Evolutionary conservation across 2,329 filamentous ascomycete genomes (phyloP).

Genomic region (Botrytis fragariae): DNA sequence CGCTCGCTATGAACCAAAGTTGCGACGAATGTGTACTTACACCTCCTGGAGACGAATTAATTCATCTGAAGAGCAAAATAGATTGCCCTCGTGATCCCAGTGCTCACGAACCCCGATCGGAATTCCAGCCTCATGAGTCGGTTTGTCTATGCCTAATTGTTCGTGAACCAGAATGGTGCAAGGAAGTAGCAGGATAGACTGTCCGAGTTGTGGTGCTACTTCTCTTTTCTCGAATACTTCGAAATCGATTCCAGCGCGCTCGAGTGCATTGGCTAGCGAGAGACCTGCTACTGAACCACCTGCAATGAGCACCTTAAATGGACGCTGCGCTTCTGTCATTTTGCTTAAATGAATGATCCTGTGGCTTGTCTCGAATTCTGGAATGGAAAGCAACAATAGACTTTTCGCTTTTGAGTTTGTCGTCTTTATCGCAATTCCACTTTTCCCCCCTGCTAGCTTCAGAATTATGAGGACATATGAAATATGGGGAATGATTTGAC

Average conservation of each 20-base stretch:
- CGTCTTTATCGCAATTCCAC: not conserved
- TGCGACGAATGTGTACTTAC: not conserved
- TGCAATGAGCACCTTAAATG: slow-evolving; percentile 29
- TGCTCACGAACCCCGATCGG: slow-evolving; percentile 5
- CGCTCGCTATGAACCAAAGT: not conserved
- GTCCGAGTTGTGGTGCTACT: slow-evolving; percentile 28
- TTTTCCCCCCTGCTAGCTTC: not conserved
- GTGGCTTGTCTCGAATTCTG: not conserved
- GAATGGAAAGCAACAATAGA: not conserved
- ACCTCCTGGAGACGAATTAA: slow-evolving; percentile 15
- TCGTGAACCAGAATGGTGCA: slow-evolving; percentile 48
- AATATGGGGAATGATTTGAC: not conserved
- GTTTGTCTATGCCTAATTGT: slow-evolving; percentile 41
- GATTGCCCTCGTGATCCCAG: slow-evolving; percentile 10
- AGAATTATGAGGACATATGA: not conserved
- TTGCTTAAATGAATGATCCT: not conserved
- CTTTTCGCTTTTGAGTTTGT: not conserved
- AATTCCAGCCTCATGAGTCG: slow-evolving; percentile 15
- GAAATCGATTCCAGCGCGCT: slow-evolving; percentile 27
- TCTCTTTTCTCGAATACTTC: slow-evolving; percentile 30
- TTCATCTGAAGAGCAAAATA: slow-evolving; percentile 14
- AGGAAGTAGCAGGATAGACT: slow-evolving; percentile 36
- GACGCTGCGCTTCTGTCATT: slow-evolving; percentile 6
- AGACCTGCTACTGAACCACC: slow-evolving; percentile 31
- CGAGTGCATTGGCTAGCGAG: slow-evolving; percentile 29